Percentiles rank a stretch among this genome's conserved stretches.
Conservation (phyloP, 768 basidiomycete species). For the Leccinum rimulosum region DNA sequence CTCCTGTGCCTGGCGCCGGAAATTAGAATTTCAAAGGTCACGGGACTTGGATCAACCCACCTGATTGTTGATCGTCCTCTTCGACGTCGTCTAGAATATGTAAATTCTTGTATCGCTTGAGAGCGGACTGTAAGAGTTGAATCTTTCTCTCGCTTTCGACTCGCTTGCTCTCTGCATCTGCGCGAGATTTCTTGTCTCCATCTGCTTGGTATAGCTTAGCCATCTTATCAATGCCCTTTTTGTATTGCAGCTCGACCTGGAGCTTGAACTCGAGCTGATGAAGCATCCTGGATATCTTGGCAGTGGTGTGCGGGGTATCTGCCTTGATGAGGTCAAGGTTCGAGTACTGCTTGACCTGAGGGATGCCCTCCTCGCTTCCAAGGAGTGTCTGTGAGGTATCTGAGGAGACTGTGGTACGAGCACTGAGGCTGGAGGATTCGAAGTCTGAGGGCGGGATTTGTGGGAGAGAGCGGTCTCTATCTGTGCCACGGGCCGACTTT, state of each 20-base stretch:
- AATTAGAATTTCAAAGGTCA: slow-evolving; percentile 26
- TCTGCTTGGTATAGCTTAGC: slow-evolving; percentile 93
- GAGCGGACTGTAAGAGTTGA: slow-evolving; percentile 83
- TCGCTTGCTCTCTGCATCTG: slow-evolving; percentile 90
- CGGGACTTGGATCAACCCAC: slow-evolving; percentile 32
- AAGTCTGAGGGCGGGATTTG: slow-evolving; percentile 55
- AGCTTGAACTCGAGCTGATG: slow-evolving; percentile 99
- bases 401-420: slow-evolving; percentile 36
- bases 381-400: slow-evolving; percentile 40
- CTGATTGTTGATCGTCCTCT: slow-evolving; percentile 74
- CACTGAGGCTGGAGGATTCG: slow-evolving; percentile 34
- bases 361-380: slow-evolving; percentile 38
- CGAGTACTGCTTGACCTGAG: slow-evolving; percentile 66
- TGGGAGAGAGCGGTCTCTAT: slow-evolving; percentile 35
- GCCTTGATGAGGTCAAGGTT: slow-evolving; percentile 96
- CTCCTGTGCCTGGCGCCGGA: slow-evolving; percentile 52
- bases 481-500: slow-evolving; percentile 17
- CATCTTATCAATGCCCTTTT: slow-evolving; percentile 99
- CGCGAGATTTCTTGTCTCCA: slow-evolving; percentile 93
- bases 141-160: slow-evolving; percentile 97
- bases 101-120: slow-evolving; percentile 95
- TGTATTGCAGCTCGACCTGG: slow-evolving; percentile 97
- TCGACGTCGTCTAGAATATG: slow-evolving; percentile 89
- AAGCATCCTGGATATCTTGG: slow-evolving; percentile 96
- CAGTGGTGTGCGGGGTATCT: slow-evolving; percentile 93